phyloP scores from a whole-genome alignment of 352 stramenopile genomes.

The Phytopythium sindhum region DNA sequence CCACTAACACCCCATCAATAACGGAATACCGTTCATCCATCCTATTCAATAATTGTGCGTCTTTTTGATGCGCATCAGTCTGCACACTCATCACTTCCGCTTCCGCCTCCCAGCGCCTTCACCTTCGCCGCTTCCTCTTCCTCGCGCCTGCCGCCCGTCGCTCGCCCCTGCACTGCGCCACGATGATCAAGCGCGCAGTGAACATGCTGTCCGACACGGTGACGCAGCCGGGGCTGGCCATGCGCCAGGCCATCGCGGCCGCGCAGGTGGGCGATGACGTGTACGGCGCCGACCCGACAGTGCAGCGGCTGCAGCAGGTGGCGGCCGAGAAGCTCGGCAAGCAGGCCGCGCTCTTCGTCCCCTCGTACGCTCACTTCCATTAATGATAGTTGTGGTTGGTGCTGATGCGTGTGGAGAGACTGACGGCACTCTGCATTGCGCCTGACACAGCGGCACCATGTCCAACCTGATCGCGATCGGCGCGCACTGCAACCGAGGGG shows the following conservation, averaged over 20 bases:
- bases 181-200: conserved; percentile 33
- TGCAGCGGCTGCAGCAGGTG: conserved; percentile 90
- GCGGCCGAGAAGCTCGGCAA: conserved; percentile 94
- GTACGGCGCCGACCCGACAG: conserved; percentile 89
- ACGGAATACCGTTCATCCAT: no score
- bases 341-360: conserved; percentile 93
- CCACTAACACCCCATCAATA: no score
- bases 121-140: background rate
- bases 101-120: background rate
- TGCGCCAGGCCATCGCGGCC: conserved; percentile 87
- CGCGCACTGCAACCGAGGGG: conserved; percentile 89
- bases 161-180: background rate
- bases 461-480: conserved; percentile 95
- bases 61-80: background rate
- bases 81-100: background rate
- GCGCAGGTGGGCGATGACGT: conserved; percentile 81
- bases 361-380: conserved; percentile 89
- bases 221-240: conserved; percentile 89
- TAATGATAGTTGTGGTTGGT: no score
- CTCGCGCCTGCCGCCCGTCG: background rate
- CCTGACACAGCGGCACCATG: conserved; percentile 90
- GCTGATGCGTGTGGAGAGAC: background rate
- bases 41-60: background rate
- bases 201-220: conserved; percentile 98
- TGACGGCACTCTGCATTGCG: background rate